Evolutionary conservation across 2,329 filamentous ascomycete genomes (phyloP).

Genomic region (Aspergillus sojae): DNA sequence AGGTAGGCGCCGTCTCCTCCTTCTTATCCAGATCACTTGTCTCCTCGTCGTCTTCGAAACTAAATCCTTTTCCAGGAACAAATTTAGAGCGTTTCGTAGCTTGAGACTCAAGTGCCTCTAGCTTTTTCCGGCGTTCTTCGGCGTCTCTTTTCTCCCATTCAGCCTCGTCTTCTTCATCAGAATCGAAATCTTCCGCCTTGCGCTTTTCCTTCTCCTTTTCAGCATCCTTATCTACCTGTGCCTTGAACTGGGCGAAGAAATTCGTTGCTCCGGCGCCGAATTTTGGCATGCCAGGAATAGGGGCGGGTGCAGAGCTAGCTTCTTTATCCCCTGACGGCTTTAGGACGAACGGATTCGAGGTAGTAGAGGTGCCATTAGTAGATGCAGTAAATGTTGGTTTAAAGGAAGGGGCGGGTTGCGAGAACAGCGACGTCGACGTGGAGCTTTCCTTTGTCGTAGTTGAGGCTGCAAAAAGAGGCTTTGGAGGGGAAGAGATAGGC

Average conservation of each 20-base stretch:
- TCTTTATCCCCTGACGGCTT: constrained; percentile 19
- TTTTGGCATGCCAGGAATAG: constrained; percentile 33
- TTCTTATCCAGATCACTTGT: constrained; percentile 23
- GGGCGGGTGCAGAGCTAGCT: constrained; percentile 12
- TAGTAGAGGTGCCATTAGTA: constrained; percentile 9
- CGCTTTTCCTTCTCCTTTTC: constrained; percentile 51
- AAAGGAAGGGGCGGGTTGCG: constrained; percentile 13
- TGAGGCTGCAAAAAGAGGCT: constrained; percentile 22
- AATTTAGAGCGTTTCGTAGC: constrained; percentile 36
- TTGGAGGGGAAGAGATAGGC: constrained; percentile 24
- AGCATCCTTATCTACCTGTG: constrained; percentile 41
- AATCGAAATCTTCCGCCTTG: constrained; percentile 55
- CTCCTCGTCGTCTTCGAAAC: constrained; percentile 34
- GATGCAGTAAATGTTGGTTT: constrained; percentile 19
- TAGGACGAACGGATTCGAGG: constrained; percentile 25
- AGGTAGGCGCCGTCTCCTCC: constrained; percentile 19
- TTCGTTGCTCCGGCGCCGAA: constrained; percentile 36
- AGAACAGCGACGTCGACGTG: constrained; percentile 15
- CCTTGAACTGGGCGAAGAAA: constrained; percentile 48
- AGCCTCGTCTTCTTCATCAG: constrained; percentile 54
- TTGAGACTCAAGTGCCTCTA: constrained; percentile 42
- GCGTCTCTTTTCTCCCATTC: constrained; percentile 52
- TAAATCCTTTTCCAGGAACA: constrained; percentile 36
- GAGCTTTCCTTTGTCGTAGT: constrained; percentile 13
- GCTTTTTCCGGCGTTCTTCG: constrained; percentile 50